Base-by-base conservation (phyloP, 257 asterid genomes). In the Lantana camara region DNA sequence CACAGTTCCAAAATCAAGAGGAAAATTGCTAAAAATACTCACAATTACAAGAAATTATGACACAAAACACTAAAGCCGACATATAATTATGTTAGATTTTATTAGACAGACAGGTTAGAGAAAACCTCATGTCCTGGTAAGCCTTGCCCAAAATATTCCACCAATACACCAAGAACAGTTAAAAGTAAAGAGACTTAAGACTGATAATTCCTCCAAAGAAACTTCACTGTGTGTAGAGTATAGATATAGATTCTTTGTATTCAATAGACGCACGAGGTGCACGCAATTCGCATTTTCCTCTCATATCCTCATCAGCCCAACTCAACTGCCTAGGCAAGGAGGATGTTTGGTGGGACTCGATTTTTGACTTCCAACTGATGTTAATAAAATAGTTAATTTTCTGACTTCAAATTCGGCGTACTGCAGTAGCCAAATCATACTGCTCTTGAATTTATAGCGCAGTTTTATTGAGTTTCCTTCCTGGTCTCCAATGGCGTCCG, bases 401-500 rank as follows among this genome's bases (percentile, higher is more conserved):
- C 53, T 40, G 20, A 29, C 34, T 16, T 30, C 38, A 42, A 5
- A 53, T 10, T 12, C 52, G 45, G n/a, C 44, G 42, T 44, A 15
- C 14, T 49, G 15, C 7, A 6, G 14, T n/a, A 10, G 21, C n/a
- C 52, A 21, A 27, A 16, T 15, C 16, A n/a, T 38, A 52, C 54
- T 53, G 45, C 16, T 12, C 9, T 29, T 13, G 5, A 14, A 23
- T 51, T 9, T 4, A 54, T 51, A 5, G 23, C 58, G 23, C 58
- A 17, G 10, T 59, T 57, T 27, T 22, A 9, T 17, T 16, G 4
- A 3, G 44, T 15, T 13, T 2, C 9, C 38, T 9, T 0, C 45
- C 44, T 55, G 1, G 5, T n/a, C 58, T 63, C 47, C 82, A 8
- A 87, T 87, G 95, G 80, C 90, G 66, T 68, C 90, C 38, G 67